These are phyloP conservation scores for Aspergillus sp. DNA, from an alignment of 2,329 filamentous ascomycete genomes.

Conservation along the genomic window DNA sequence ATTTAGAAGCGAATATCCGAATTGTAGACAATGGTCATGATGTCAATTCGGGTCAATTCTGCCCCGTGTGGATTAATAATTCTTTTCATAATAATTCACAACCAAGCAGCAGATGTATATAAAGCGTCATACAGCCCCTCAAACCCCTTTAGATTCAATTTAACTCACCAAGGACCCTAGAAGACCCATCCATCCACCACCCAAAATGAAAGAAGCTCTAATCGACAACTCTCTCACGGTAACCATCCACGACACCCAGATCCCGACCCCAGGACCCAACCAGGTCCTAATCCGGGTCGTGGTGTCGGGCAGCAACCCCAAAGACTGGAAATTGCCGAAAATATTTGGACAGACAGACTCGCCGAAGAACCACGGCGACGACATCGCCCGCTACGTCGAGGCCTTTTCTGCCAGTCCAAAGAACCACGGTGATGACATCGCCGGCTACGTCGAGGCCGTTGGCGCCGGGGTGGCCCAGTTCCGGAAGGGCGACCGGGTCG, in stretches of 20 bases:
- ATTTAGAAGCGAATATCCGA: too few relatives aligned
- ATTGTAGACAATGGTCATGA: too few relatives aligned
- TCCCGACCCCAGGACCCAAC: constrained; percentile 26
- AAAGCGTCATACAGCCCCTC: too few relatives aligned
- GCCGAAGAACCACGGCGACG: too few relatives aligned
- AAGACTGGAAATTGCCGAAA: constrained; percentile 35
- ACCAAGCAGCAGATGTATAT: too few relatives aligned
- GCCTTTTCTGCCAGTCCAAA: neutral
- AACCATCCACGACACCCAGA: constrained; percentile 29
- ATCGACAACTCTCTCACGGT: constrained; percentile 22
- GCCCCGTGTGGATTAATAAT: too few relatives aligned
- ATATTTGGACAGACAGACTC: neutral
- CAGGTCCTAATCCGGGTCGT: constrained; percentile 30
- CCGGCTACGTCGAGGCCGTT: constrained; percentile 41
- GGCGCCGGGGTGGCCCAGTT: constrained; percentile 46
- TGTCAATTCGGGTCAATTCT: too few relatives aligned
- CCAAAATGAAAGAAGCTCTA: constrained; percentile 30
- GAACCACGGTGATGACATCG: constrained; percentile 44
- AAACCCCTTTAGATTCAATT: too few relatives aligned
- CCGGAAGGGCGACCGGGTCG: constrained; percentile 44
- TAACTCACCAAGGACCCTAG: too few relatives aligned
- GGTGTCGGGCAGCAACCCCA: constrained; percentile 34
- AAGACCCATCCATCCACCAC: too few relatives aligned
- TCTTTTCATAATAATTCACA: too few relatives aligned
- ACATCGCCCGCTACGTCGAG: constrained; percentile 3